Base-by-base conservation (phyloP, 2,329 filamentous ascomycete species). In the Arthroderma uncinatum region DNA sequence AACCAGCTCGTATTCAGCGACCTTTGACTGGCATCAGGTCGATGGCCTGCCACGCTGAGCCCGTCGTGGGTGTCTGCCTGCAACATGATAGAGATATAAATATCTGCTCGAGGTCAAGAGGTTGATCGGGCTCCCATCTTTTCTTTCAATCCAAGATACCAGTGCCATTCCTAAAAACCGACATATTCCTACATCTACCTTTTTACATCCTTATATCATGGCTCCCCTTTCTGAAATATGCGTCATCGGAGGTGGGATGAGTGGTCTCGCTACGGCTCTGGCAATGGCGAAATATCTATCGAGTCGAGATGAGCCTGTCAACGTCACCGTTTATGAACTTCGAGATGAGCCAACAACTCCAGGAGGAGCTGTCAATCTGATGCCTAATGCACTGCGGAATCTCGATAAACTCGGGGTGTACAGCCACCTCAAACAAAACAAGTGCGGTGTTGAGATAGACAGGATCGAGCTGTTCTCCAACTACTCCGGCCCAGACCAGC, bases 401-500 rank as follows among this genome's bases (percentile, higher is more conserved):
- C 58, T 68, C 2, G 39, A 67, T 36, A 64, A 62, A 3, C 58
- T 70, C 1, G 66, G 65, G 2, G 68, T 82, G 2, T 80, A 80
- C 62, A 48, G 72, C 0, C 69, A 71, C 2, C 69, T 83, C 53
- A 67, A 69, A 6, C 60, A 68, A 0, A 69, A 74, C 7, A 77
- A 76, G 33, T 50, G 16, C 16, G 47, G 47, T 19, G 25, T 25
- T 19, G 47, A 50, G n/a, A n/a, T 50, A n/a, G 47, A 50, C 28
- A 23, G 47, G 12, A 50, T 50, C 14, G 47, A 50, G 47, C 28
- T 50, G 28, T 50, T 50, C 28, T 50, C 47, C 4, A 50, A 50
- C 25, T 50, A 50, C 42, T 80, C 74, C 66, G 72, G 76, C n/a
- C 81, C 82, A 59, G 74, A 79, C 1, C 68, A 68, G 0, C 70